A percentile compares a stretch with the other conserved stretches of the same genome.
Evolutionary conservation across 148 eudicot genomes (phyloP).

Genomic region (Rhododendron simsii): DNA sequence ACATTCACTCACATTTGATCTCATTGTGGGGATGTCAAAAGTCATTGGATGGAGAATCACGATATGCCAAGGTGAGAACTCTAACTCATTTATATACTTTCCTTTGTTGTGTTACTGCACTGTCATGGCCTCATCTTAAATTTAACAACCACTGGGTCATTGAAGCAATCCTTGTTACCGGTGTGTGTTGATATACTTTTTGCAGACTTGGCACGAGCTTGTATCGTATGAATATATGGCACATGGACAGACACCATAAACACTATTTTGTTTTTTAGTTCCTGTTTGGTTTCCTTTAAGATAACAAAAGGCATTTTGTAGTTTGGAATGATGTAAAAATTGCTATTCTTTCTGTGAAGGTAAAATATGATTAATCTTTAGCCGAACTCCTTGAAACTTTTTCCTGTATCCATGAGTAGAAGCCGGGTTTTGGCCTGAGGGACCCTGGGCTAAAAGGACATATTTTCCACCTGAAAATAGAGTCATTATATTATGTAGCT

Average conservation of each 20-base stretch:
- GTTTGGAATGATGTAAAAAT: not conserved
- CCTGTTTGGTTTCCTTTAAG: not conserved
- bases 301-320: not conserved
- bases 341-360: not conserved
- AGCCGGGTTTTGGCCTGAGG: not conserved
- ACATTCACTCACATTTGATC: slow-evolving; percentile 65
- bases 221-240: not conserved
- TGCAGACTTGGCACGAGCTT: not conserved
- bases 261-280: not conserved
- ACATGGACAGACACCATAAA: not conserved
- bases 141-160: not conserved
- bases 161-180: not conserved
- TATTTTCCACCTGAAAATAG: not conserved
- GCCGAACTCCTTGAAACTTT: not conserved
- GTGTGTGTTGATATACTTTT: not conserved
- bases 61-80: slow-evolving; percentile 61
- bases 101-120: not conserved
- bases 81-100: not conserved
- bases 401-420: not conserved
- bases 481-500: not conserved
- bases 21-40: slow-evolving; percentile 43
- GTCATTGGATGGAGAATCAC: slow-evolving; percentile 33
- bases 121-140: not conserved
- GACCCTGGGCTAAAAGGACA: not conserved
- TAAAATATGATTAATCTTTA: not conserved